Conservation (phyloP, 176 grass and related monocot genomes). For the Cocos nucifera region DNA sequence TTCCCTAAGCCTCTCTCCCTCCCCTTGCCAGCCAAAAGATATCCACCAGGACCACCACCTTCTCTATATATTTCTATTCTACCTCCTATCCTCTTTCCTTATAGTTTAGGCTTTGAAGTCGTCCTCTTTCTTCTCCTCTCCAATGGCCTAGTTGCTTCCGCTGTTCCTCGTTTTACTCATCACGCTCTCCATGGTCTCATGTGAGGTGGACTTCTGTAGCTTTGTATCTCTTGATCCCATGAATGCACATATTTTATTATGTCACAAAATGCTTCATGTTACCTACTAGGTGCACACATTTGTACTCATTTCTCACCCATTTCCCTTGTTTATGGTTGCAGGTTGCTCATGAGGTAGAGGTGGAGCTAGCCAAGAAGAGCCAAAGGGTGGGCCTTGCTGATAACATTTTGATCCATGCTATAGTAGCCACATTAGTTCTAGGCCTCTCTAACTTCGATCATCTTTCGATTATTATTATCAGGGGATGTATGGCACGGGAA, state of each 20-base stretch:
- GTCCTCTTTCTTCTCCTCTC: background rate
- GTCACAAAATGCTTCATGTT: too few species aligned
- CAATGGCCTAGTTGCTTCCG: background rate
- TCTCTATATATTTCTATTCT: too few species aligned
- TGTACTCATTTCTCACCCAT: too few species aligned
- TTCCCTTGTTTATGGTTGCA: background rate
- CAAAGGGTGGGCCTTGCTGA: background rate
- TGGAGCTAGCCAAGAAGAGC: background rate
- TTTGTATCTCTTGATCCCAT: too few species aligned
- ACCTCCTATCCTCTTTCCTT: background rate
- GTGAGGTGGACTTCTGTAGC: background rate
- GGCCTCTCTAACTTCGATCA: too few species aligned
- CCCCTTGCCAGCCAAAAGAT: too few species aligned
- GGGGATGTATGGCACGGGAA: background rate
- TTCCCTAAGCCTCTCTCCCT: background rate
- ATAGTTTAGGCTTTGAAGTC: too few species aligned
- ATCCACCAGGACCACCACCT: too few species aligned
- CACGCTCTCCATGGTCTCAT: slow-evolving; percentile 1
- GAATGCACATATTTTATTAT: too few species aligned
- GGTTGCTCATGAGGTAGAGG: background rate
- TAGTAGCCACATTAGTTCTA: too few species aligned
- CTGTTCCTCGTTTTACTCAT: background rate
- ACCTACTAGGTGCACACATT: too few species aligned
- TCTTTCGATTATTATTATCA: background rate
- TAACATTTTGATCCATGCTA: background rate